A percentile compares a stretch with the other conserved stretches of the same genome.
Conservation (phyloP, 2,329 filamentous ascomycete species). For the Ceratocystis colombiana region DNA sequence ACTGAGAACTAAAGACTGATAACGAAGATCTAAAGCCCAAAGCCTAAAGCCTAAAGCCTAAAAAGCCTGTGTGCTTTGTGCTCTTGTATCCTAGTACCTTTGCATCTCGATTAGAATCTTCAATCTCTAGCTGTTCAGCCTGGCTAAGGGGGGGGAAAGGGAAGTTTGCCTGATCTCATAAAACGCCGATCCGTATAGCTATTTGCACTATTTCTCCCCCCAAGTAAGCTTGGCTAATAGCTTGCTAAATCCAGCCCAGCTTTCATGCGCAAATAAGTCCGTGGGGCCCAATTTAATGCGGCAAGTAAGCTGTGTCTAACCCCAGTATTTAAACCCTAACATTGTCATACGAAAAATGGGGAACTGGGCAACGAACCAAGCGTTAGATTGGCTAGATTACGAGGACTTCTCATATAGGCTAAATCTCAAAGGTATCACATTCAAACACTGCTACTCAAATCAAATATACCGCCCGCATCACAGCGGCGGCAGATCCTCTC, state of each 20-base stretch:
- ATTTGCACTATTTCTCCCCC: not conserved
- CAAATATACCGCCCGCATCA: slow-evolving; percentile 35
- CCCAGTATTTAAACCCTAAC: too few relatives aligned
- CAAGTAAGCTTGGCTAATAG: not conserved
- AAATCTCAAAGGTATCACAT: slow-evolving; percentile 2
- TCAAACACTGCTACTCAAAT: slow-evolving; percentile 12
- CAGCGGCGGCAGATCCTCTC: slow-evolving; percentile 76
- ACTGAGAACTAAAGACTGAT: too few relatives aligned
- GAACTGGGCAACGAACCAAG: not conserved
- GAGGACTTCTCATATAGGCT: not conserved
- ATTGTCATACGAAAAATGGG: not conserved
- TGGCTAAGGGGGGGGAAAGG: not conserved
- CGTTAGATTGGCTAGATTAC: too few relatives aligned
- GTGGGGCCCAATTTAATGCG: not conserved
- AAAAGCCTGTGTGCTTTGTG: too few relatives aligned
- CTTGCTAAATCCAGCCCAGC: not conserved
- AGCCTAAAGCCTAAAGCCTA: too few relatives aligned
- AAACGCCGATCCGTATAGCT: not conserved
- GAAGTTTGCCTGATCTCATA: not conserved
- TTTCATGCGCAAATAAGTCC: not conserved
- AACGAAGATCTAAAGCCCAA: too few relatives aligned
- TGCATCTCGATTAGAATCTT: too few relatives aligned
- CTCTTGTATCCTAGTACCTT: too few relatives aligned
- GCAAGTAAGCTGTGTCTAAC: too few relatives aligned
- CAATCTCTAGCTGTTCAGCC: not conserved